Percentiles rank a stretch among this genome's conserved stretches.
Evolutionary conservation across 306 rosid species (phyloP).

Genomic region (Pachyrhizus erosus): DNA sequence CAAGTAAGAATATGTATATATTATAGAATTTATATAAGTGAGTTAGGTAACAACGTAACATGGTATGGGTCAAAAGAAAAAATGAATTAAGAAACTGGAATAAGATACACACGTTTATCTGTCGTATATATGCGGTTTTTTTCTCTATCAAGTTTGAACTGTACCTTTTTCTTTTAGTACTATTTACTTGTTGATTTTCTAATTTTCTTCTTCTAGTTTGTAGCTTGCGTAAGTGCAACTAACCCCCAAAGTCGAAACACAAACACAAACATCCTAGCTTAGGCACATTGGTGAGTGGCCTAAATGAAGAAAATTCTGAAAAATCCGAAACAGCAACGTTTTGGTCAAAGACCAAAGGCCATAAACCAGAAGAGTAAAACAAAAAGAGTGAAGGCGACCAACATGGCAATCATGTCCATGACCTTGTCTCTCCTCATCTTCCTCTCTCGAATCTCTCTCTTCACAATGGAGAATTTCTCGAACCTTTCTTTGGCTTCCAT

Average conservation of each 20-base stretch:
- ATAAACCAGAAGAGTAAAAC: slow-evolving; percentile 50
- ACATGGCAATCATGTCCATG: slow-evolving; percentile 57
- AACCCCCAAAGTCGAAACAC: neutral
- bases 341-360: slow-evolving; percentile 1
- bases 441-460: slow-evolving; percentile 55
- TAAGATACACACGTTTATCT: neutral
- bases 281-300: too few species aligned
- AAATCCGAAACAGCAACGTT: neutral
- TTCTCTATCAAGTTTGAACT: neutral
- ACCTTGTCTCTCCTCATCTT: slow-evolving; percentile 54
- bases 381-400: slow-evolving; percentile 51
- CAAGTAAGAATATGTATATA: neutral
- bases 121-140: neutral
- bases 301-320: too few species aligned
- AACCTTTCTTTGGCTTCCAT: slow-evolving; percentile 53
- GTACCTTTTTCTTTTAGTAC: neutral
- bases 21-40: neutral
- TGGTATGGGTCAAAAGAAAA: slow-evolving; percentile 12
- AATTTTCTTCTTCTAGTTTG: neutral
- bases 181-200: neutral
- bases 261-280: too few species aligned
- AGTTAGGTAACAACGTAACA: neutral
- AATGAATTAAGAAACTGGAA: neutral
- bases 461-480: slow-evolving; percentile 46
- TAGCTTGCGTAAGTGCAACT: neutral